Evolutionary conservation across 169 alveolate genomes (phyloP), one percentile per base, ranked within the genome.

Genomic region (Amoebophrya sp.): DNA sequence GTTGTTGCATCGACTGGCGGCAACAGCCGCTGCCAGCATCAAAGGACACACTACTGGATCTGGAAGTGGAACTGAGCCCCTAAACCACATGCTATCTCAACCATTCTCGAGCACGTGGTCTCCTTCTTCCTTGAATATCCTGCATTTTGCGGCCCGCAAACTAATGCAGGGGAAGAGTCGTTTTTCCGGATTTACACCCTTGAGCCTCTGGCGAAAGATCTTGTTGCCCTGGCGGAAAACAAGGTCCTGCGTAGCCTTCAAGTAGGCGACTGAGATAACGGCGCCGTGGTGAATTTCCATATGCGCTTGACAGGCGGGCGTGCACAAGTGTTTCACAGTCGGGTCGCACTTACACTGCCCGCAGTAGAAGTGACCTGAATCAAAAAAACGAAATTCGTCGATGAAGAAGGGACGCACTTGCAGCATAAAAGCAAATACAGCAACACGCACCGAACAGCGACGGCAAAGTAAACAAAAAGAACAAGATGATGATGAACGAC

Each of bases 321-420:
- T 58, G 23, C 78, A 58, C 23, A 58, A 58, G 23, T 58, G 78
- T 29, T 58, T 58, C 78, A 58, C 78, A 2, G 78, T 58, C 26
- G 78, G 78, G 78, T 58, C 78, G 78, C 78, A 58, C 34, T 58
- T 58, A 29, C 78, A 58, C 78, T 58, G 78, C 10, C 78, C 78
- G 78, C 78, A 58, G 23, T 58, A 58, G 78, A 58, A 58, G 78
- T 58, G 78, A 16, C 78, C 78, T 58, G 78, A 29, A n/a, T n/a
- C n/a, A n/a, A n/a, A n/a, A n/a, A n/a, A n/a, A n/a, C n/a, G n/a
- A n/a, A n/a, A n/a, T n/a, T n/a, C n/a, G n/a, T n/a, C n/a, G n/a
- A n/a, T n/a, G n/a, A n/a, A n/a, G n/a, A n/a, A n/a, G n/a, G n/a
- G n/a, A n/a, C n/a, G n/a, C n/a, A n/a, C n/a, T n/a, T n/a, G n/a